A percentile compares a stretch with the other conserved stretches of the same genome.
Evolutionary conservation across 2,329 filamentous ascomycete species (phyloP).

Genomic region (Raffaelea arxii): DNA sequence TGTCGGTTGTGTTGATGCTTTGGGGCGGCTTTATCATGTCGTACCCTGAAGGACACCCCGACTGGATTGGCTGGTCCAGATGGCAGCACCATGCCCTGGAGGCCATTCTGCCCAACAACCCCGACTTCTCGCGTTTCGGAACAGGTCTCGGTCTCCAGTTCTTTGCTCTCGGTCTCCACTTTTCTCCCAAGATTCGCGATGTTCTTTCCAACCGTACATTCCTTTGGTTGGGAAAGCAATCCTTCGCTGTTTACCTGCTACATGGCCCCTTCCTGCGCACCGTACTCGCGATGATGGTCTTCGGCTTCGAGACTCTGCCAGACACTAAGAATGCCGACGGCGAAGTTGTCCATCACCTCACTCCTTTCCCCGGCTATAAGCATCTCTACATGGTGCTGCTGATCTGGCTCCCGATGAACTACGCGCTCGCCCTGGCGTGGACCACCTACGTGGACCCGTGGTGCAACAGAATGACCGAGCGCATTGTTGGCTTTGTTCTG

Average conservation of each 20-base stretch:
- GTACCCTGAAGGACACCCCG: conserved; percentile 45
- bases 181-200: conserved; percentile 39
- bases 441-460: conserved; percentile 43
- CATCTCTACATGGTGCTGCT: conserved; percentile 28
- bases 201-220: conserved; percentile 44
- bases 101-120: conserved; percentile 33
- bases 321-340: conserved; percentile 26
- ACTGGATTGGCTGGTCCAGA: conserved; percentile 45
- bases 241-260: conserved; percentile 54
- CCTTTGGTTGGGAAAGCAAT: conserved; percentile 53
- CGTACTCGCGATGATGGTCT: conserved; percentile 51
- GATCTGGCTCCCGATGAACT: conserved; percentile 37
- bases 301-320: conserved; percentile 29
- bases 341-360: conserved; percentile 12
- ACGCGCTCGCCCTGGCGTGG: conserved; percentile 38
- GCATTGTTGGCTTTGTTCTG: conserved; percentile 15
- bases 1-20: conserved; percentile 39
- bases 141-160: conserved; percentile 28
- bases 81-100: conserved; percentile 30
- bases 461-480: conserved; percentile 34
- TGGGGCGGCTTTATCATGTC: conserved; percentile 48
- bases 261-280: conserved; percentile 52
- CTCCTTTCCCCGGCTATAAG: conserved; percentile 22
- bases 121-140: conserved; percentile 33
- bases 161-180: conserved; percentile 40